These are phyloP conservation scores for Zygotorulaspora florentina DNA, from an alignment of 805 yeast genomes.

Conservation along the genomic window DNA sequence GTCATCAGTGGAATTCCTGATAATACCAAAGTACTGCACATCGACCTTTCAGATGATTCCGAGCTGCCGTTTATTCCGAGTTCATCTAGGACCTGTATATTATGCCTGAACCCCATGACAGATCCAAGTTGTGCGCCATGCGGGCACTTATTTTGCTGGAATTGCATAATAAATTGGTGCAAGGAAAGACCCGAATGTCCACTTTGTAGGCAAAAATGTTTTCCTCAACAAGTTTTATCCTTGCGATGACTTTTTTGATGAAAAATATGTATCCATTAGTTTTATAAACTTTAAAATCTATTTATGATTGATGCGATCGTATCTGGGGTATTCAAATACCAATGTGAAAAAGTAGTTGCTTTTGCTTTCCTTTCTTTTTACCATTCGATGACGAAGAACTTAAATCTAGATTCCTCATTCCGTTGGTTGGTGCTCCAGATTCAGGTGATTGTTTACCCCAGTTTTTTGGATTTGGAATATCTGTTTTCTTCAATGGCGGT, in stretches of 20 bases:
- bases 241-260: conserved; percentile 3
- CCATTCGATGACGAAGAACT: conserved; percentile 21
- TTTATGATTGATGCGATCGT: neutral
- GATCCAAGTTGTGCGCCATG: conserved; percentile 85
- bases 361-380: conserved; percentile 46
- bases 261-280: neutral
- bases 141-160: conserved; percentile 94
- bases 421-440: conserved; percentile 3
- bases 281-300: neutral
- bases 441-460: conserved; percentile 28
- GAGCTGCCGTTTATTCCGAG: conserved; percentile 66
- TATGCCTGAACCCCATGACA: conserved; percentile 75
- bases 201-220: conserved; percentile 68
- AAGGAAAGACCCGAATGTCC: conserved; percentile 88
- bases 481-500: conserved; percentile 55
- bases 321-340: conserved; percentile 38
- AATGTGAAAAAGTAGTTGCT: conserved; percentile 49
- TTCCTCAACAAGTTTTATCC: conserved; percentile 48
- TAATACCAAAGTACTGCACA: conserved; percentile 18
- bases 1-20: conserved; percentile 11
- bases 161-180: conserved; percentile 84
- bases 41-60: conserved; percentile 54
- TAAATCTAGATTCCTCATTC: conserved; percentile 9
- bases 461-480: conserved; percentile 35
- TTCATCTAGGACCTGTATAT: conserved; percentile 70